These are phyloP conservation scores for Pulveroboletus frians DNA, from an alignment of 768 basidiomycete species.

Conservation along the genomic window DNA sequence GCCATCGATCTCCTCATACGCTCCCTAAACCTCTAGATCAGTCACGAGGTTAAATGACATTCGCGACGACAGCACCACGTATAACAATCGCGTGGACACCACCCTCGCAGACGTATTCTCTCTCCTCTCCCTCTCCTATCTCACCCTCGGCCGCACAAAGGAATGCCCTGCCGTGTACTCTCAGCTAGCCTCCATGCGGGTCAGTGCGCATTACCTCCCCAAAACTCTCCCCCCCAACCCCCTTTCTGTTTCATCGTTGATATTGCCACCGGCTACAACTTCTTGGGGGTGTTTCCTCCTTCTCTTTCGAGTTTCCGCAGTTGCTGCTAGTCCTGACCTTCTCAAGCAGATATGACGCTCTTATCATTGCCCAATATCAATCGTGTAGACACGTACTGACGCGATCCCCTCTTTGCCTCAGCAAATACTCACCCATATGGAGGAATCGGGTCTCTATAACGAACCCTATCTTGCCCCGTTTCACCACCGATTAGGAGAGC, in stretches of 20 bases:
- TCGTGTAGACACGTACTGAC: slow-evolving; percentile 26
- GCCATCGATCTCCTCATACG: neutral
- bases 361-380: slow-evolving; percentile 17
- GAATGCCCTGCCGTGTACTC: slow-evolving; percentile 95
- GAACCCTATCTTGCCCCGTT: slow-evolving; percentile 88
- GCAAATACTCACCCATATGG: slow-evolving; percentile 95
- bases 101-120: slow-evolving; percentile 94
- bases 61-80: slow-evolving; percentile 67
- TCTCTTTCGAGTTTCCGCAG: slow-evolving; percentile 8
- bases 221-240: neutral
- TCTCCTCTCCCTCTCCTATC: slow-evolving; percentile 92
- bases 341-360: slow-evolving; percentile 22
- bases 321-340: slow-evolving; percentile 22
- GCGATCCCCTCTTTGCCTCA: slow-evolving; percentile 32
- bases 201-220: slow-evolving; percentile 42
- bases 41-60: slow-evolving; percentile 92
- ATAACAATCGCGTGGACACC: slow-evolving; percentile 90
- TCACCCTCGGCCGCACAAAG: slow-evolving; percentile 93
- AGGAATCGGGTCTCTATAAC: slow-evolving; percentile 93
- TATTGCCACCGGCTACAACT: neutral
- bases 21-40: slow-evolving; percentile 24
- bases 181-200: slow-evolving; percentile 93
- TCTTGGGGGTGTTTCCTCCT: slow-evolving; percentile 2
- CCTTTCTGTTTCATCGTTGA: slow-evolving; percentile 6
- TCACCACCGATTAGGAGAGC: slow-evolving; percentile 69